Evolutionary conservation across 768 basidiomycete species (phyloP).

Genomic region (Plicaturopsis crispa): DNA sequence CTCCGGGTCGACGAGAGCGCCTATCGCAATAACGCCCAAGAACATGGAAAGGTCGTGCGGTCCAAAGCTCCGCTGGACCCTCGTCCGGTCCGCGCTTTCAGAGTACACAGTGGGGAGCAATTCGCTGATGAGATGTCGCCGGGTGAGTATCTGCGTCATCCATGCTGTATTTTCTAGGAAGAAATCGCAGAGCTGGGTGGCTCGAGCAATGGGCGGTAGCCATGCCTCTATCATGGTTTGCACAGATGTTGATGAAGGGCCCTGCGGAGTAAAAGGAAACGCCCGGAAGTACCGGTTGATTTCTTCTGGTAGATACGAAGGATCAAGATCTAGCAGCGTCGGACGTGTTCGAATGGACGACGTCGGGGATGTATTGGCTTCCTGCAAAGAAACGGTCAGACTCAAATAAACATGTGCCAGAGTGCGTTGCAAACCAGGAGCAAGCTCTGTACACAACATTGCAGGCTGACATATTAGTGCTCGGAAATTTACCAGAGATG

Average conservation of each 20-base stretch:
- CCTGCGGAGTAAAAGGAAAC: slow-evolving; percentile 37
- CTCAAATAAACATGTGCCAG: slow-evolving; percentile 38
- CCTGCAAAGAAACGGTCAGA: slow-evolving; percentile 3
- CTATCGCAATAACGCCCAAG: slow-evolving; percentile 39
- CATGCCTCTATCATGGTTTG: slow-evolving; percentile 35
- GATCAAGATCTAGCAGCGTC: slow-evolving; percentile 30
- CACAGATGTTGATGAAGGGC: slow-evolving; percentile 23
- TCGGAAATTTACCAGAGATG: too few species aligned
- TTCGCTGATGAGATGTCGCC: slow-evolving; percentile 33
- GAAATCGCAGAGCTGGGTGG: slow-evolving; percentile 34
- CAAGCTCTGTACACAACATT: too few species aligned
- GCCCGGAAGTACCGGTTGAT: slow-evolving; percentile 33
- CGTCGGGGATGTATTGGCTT: slow-evolving; percentile 4
- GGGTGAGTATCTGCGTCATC: slow-evolving; percentile 43
- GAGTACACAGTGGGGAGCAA: slow-evolving; percentile 42
- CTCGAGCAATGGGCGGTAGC: slow-evolving; percentile 34
- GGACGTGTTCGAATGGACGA: slow-evolving; percentile 7
- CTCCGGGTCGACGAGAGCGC: slow-evolving; percentile 38
- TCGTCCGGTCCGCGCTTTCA: slow-evolving; percentile 11
- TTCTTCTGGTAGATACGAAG: slow-evolving; percentile 36
- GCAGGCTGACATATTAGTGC: too few species aligned
- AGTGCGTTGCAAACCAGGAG: too few species aligned
- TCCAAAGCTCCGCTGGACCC: slow-evolving; percentile 23
- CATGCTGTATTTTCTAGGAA: slow-evolving; percentile 42
- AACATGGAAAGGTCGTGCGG: slow-evolving; percentile 45